Conservation (phyloP, 2,329 filamentous ascomycete species). For the Orbilia javanica region DNA sequence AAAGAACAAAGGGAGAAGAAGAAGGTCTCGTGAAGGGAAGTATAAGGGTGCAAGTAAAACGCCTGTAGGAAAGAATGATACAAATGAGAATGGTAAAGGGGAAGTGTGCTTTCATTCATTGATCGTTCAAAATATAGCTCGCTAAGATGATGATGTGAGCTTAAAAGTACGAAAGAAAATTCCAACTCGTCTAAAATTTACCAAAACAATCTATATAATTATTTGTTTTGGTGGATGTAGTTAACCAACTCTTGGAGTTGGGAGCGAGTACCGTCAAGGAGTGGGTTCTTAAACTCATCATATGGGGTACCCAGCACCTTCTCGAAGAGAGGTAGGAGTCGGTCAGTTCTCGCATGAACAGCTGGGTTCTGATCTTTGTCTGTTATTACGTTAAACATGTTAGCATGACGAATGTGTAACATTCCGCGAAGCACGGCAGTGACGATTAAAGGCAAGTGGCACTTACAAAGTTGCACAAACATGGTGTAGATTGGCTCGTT, state of each 20-base stretch:
- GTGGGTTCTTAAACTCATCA: conserved; percentile 71
- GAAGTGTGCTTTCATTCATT: conserved; percentile 35
- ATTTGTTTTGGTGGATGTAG: conserved; percentile 66
- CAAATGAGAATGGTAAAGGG: conserved; percentile 1
- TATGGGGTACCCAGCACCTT: conserved; percentile 78
- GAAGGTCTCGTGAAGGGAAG: background rate
- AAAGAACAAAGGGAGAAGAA: background rate
- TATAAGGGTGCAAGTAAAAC: conserved; percentile 27
- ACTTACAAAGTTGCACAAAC: conserved; percentile 86
- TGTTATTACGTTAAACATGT: conserved; percentile 62
- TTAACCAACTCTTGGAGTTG: conserved; percentile 76
- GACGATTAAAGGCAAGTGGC: conserved; percentile 23
- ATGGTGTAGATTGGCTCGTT: conserved; percentile 93
- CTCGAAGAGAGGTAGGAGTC: conserved; percentile 78
- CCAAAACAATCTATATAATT: background rate
- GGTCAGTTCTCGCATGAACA: conserved; percentile 76
- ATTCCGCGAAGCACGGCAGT: conserved; percentile 27
- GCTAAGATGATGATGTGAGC: conserved; percentile 43
- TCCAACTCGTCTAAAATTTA: conserved; percentile 24
- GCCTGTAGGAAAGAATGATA: conserved; percentile 33
- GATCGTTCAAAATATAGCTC: conserved; percentile 38
- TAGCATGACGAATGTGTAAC: conserved; percentile 20
- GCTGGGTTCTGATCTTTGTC: conserved; percentile 77
- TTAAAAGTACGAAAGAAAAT: conserved; percentile 18
- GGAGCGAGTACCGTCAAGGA: conserved; percentile 77